A percentile compares a stretch with the other conserved stretches of the same genome.
These are phyloP conservation scores for Thalassiosira mediterranea DNA, from an alignment of 352 stramenopile species.

Conservation along the genomic window DNA sequence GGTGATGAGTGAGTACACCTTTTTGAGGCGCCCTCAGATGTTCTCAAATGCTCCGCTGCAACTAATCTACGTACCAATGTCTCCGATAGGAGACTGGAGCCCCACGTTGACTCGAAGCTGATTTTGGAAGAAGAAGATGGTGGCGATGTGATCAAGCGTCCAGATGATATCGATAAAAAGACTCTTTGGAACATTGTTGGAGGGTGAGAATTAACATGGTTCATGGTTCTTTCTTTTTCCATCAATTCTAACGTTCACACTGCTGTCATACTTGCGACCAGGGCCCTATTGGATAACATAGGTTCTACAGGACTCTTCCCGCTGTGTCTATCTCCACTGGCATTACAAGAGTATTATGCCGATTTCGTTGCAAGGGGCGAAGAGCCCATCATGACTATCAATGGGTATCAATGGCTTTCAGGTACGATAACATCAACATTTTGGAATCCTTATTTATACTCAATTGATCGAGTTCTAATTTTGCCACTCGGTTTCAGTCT, in stretches of 20 bases:
- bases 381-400: constrained; percentile 32
- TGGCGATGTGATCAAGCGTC: constrained; percentile 14
- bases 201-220: not conserved
- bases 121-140: constrained; percentile 17
- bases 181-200: constrained; percentile 32
- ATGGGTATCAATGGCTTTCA: constrained; percentile 21
- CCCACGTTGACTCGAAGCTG: not conserved
- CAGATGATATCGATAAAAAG: constrained; percentile 30
- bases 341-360: constrained; percentile 26
- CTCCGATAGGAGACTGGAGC: not conserved
- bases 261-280: constrained; percentile 1
- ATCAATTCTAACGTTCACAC: not conserved
- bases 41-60: no score
- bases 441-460: not conserved
- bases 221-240: not conserved
- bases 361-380: constrained; percentile 14
- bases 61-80: no score
- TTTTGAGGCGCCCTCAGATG: no score
- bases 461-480: not conserved
- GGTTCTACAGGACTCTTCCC: constrained; percentile 38
- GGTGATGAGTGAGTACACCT: no score
- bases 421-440: no score
- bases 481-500: constrained; percentile 14
- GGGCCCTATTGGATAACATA: constrained; percentile 37
- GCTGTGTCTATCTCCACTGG: constrained; percentile 37